phyloP scores from a whole-genome alignment of 2,329 filamentous ascomycete genomes.

The Paraphaeosphaeria minitans region DNA sequence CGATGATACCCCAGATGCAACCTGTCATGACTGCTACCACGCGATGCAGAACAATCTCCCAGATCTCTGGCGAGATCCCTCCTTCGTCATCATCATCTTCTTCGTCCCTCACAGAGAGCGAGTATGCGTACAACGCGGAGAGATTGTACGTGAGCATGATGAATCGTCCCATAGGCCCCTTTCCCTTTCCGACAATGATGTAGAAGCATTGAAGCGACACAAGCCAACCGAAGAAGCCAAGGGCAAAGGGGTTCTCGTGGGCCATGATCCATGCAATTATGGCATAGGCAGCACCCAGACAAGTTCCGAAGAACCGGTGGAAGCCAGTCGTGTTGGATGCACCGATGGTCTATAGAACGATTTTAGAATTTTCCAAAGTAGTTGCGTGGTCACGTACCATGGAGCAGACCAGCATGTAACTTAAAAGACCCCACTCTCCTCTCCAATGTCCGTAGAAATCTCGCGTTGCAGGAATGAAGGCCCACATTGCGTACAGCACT shows the following conservation, averaged over 20 bases:
- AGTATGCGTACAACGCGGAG: conserved; percentile 92
- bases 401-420: conserved; percentile 96
- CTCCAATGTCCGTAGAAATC: conserved; percentile 86
- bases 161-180: conserved; percentile 89
- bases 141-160: conserved; percentile 96
- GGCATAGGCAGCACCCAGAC: conserved; percentile 77
- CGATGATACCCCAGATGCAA: conserved; percentile 88
- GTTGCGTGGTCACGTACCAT: conserved; percentile 60
- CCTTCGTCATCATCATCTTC: conserved; percentile 85
- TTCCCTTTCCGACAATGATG: conserved; percentile 81
- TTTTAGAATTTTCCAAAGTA: not conserved
- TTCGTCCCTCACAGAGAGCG: conserved; percentile 77
- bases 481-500: conserved; percentile 83
- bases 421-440: conserved; percentile 94
- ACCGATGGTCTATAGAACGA: conserved; percentile 72
- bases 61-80: conserved; percentile 80
- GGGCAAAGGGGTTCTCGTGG: conserved; percentile 71
- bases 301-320: conserved; percentile 83
- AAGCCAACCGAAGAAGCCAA: conserved; percentile 82
- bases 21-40: conserved; percentile 85
- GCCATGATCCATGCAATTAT: conserved; percentile 78
- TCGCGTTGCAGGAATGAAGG: conserved; percentile 79
- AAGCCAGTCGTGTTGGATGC: conserved; percentile 92
- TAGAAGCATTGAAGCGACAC: conserved; percentile 86
- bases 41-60: conserved; percentile 85